Evolutionary conservation across 805 yeast genomes (phyloP).

Genomic region (Dipodascopsis tothii): DNA sequence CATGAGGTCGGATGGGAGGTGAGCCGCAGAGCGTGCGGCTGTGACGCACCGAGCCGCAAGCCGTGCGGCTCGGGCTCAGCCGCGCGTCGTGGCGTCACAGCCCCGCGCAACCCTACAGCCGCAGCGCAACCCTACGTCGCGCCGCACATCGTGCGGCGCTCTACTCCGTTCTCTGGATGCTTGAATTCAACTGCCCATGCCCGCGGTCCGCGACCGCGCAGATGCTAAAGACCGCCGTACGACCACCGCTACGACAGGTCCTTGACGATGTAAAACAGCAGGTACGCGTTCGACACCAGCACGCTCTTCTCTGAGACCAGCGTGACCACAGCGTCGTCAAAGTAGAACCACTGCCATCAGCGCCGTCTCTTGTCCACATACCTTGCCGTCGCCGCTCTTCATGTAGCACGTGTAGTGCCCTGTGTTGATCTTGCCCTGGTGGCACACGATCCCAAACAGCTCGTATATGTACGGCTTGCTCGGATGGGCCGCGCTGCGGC

Average conservation of each 20-base stretch:
- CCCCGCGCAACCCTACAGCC: too few species aligned
- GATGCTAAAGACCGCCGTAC: too few species aligned
- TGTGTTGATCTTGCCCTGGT: constrained; percentile 86
- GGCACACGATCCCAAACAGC: constrained; percentile 78
- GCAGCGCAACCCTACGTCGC: too few species aligned
- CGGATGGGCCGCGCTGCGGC: constrained; percentile 13
- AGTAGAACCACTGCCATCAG: constrained; percentile 64
- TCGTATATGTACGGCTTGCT: constrained; percentile 53
- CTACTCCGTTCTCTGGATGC: too few species aligned
- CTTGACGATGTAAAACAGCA: constrained; percentile 20
- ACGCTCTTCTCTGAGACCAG: constrained; percentile 59
- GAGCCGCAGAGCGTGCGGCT: too few species aligned
- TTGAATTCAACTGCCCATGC: too few species aligned
- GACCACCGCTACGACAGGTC: constrained; percentile 8
- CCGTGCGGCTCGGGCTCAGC: too few species aligned
- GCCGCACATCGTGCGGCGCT: too few species aligned
- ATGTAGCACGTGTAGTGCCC: constrained; percentile 87
- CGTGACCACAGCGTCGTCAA: constrained; percentile 81
- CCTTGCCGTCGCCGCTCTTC: constrained; percentile 53
- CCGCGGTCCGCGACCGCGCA: too few species aligned
- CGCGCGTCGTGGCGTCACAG: too few species aligned
- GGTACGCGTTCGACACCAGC: constrained; percentile 57
- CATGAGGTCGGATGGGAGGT: too few species aligned
- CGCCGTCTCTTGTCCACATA: constrained; percentile 24
- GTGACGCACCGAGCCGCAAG: too few species aligned